Percentiles rank a stretch among this genome's conserved stretches.
These are phyloP conservation scores for Picochlorum costavermella DNA, from an alignment of 139 green algal species.

Conservation along the genomic window DNA sequence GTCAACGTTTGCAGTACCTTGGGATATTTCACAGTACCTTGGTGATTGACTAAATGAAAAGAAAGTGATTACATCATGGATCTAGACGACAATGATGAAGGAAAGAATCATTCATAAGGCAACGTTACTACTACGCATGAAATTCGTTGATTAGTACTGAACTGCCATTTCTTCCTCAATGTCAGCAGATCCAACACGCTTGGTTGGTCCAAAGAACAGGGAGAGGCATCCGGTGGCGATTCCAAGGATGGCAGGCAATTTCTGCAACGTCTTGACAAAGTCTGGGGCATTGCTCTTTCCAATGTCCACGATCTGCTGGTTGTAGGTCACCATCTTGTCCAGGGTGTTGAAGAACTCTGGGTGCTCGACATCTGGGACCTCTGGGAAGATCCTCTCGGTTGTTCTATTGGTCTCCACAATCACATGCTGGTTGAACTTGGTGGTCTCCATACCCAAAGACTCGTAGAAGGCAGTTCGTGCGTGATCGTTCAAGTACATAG, in stretches of 20 bases:
- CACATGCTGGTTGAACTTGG: conserved; percentile 95
- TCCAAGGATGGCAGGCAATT: conserved; percentile 60
- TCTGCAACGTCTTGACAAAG: conserved; percentile 68
- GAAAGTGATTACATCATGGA: too few species aligned
- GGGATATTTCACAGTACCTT: too few species aligned
- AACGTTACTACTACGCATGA: too few species aligned
- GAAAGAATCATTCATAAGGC: too few species aligned
- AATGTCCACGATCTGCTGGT: conserved; percentile 71
- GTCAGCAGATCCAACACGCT: conserved; percentile 10
- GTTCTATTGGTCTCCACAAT: conserved; percentile 99
- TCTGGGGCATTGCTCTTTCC: conserved; percentile 46
- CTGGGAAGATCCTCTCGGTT: conserved; percentile 90
- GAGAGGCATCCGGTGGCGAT: conserved; percentile 66
- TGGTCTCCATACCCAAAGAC: conserved; percentile 88
- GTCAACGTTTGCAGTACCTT: too few species aligned
- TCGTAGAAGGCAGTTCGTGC: conserved; percentile 86
- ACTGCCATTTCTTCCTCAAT: conserved; percentile 7
- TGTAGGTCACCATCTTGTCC: conserved; percentile 72
- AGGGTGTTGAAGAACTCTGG: conserved; percentile 78
- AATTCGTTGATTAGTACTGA: conserved; percentile 5
- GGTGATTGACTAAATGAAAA: too few species aligned
- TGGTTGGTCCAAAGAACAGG: conserved; percentile 3
- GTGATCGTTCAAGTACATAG: conserved; percentile 99
- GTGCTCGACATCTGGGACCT: conserved; percentile 77
- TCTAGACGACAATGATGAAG: too few species aligned